These are phyloP conservation scores for Dothiorella sarmentorum DNA, from an alignment of 2,329 filamentous ascomycete species.

Conservation along the genomic window DNA sequence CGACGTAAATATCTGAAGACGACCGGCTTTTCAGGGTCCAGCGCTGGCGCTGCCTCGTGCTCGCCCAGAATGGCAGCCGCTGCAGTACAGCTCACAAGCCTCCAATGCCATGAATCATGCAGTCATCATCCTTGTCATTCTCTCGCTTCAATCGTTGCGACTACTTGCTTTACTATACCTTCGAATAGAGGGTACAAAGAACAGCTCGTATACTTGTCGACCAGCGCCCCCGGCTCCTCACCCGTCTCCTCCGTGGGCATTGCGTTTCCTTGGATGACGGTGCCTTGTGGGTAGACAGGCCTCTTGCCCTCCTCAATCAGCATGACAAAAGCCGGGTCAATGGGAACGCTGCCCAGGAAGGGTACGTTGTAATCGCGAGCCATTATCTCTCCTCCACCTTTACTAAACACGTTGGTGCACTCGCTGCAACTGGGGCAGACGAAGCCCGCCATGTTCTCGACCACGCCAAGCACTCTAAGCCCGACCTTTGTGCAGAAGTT, in stretches of 20 bases:
- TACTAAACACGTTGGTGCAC: conserved; percentile 90
- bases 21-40: neutral
- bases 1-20: no score
- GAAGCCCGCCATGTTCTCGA: conserved; percentile 96
- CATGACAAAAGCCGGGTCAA: conserved; percentile 87
- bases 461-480: conserved; percentile 76
- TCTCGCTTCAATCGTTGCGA: conserved; percentile 32
- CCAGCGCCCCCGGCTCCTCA: conserved; percentile 46
- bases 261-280: conserved; percentile 32
- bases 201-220: conserved; percentile 70
- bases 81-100: no score
- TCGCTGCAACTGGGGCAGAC: conserved; percentile 75
- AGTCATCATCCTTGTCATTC: neutral
- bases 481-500: conserved; percentile 88
- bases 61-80: no score
- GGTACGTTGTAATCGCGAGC: conserved; percentile 77
- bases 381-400: conserved; percentile 86
- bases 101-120: neutral
- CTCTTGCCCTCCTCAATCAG: conserved; percentile 72
- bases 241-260: conserved; percentile 17
- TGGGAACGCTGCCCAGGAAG: conserved; percentile 83
- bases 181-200: conserved; percentile 68
- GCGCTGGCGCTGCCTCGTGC: neutral
- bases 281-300: conserved; percentile 68
- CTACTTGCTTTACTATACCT: conserved; percentile 57